Base-by-base conservation (phyloP, 306 rosid species). In the Prunus mume region DNA sequence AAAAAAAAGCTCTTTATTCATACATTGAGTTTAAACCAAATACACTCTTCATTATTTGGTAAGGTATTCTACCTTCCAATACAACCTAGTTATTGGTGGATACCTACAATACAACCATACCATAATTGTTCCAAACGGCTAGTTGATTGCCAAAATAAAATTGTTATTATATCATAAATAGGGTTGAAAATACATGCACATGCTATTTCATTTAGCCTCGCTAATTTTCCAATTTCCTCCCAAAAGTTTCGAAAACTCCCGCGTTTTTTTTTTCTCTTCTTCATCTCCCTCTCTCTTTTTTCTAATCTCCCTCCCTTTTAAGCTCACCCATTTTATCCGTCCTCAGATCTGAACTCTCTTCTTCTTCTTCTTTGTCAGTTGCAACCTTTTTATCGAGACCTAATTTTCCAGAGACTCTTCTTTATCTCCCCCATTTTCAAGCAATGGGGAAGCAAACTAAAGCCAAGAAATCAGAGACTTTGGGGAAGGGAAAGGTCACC, bases 401-500 rank as follows among this genome's bases (percentile, higher is more conserved):
- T 25, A 34, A 22, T 18, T 41, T 34, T 12, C 25, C 32, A 62
- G 12, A 2, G 13, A 3, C 51, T 56, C 41, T 55, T 38, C 43
- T 38, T 32, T 38, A 38, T 38, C 10, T 38, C 10, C 24, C 56
- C 52, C 3, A 24, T 2, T 2, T 12, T 24, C 15, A 49, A 61
- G 69, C 14, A 15, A 93, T 93, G 98, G 85, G 86, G 61, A 93
- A 86, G 80, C 96, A 84, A 79, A 72, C 87, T 34, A 91, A 74
- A 54, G 49, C 90, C 17, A 84, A 73, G 78, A 89, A 76, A 17
- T 24, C 86, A 3, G 88, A 84, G 10, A 27, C 34, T 20, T 73
- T 86, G 2, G 88, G 85, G 9, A 88, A 87, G 25, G 90, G 90
- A 28, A 84, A 86, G 19, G 93, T 93, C 1, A 89, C 96, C 1